Conservation (phyloP, 139 green algal genomes). For the Volvox africanus region DNA sequence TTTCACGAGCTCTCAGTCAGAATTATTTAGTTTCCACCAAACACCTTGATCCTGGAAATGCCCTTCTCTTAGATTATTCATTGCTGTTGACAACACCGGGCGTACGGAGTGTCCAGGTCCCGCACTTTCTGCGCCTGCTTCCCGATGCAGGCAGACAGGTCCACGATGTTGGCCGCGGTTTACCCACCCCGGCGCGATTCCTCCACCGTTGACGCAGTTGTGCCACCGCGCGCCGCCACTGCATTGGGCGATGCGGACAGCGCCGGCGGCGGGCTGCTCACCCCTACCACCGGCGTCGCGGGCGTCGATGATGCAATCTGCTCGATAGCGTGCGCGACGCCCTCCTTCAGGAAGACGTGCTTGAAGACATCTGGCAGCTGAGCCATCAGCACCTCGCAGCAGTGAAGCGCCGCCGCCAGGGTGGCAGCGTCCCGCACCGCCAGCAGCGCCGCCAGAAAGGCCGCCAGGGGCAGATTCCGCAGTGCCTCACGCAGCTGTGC, state of each 20-base stretch:
- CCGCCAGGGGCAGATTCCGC: slow-evolving; percentile 78
- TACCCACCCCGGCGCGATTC: background rate
- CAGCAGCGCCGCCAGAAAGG: slow-evolving; percentile 89
- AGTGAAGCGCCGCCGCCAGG: slow-evolving; percentile 46
- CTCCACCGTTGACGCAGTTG: background rate
- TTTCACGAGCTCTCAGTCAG: too few species aligned
- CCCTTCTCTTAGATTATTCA: too few species aligned
- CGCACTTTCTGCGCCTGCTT: too few species aligned
- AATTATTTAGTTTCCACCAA: too few species aligned
- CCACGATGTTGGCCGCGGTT: background rate
- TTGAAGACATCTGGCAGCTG: slow-evolving; percentile 88
- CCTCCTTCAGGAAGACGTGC: slow-evolving; percentile 92
- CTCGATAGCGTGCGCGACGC: slow-evolving; percentile 90
- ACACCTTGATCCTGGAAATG: too few species aligned
- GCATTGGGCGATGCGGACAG: background rate
- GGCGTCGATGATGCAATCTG: slow-evolving; percentile 70
- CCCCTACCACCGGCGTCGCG: background rate
- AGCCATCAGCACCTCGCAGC: slow-evolving; percentile 87
- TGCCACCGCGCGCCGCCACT: background rate
- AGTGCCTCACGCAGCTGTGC: slow-evolving; percentile 76
- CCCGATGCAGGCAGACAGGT: too few species aligned
- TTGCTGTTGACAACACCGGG: too few species aligned
- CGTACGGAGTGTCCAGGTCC: too few species aligned
- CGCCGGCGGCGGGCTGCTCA: background rate
- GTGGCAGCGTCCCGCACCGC: slow-evolving; percentile 69